Evolutionary conservation across 2,329 filamentous ascomycete genomes (phyloP), one percentile per base, ranked within the genome.

Genomic region (Cladosporium oxysporum): DNA sequence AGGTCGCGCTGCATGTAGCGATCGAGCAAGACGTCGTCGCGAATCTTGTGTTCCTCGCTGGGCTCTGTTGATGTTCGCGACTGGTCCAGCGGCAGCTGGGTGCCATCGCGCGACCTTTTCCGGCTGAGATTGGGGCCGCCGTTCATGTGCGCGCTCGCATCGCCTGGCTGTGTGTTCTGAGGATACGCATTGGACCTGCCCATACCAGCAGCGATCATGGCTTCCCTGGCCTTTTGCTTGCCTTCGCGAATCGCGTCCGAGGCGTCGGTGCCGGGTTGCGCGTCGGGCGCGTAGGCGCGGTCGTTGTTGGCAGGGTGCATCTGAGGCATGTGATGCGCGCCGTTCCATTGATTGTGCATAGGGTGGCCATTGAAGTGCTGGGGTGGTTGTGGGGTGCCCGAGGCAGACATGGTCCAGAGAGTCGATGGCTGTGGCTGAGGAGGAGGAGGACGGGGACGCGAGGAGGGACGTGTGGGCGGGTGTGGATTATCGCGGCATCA

Each of bases 1-100:
- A 88, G 81, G 72, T 91, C 88, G 72, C 88, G 86, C 70, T 86
- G 83, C 60, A 88, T 83, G 77, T 90, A 90, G 72, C 88, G 83
- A 60, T 90, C 83, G 44, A 91, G 80, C 41, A 87, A 77, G 33
- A 74, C 69, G n/a, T 76, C 71, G 50, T 77, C 68, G 47, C 72
- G 70, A 23, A 70, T 61, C 21, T 68, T 69, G 31, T 70, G 67
- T 12, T 67, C 69, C 12, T 68, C 67, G 53, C 66, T 62, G 23
- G 44, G 23, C n/a, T 66, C 66, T 63, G 50, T 58, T 10, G 61
- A 28, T 35, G 50, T 31, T 31, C 50, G 61, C 28, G 67, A 37
- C 41, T 67, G 67, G 60, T 61, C 78, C 26, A 83, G 75, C 8
- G 79, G 82, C 31, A 83, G 80, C 67, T 83, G 82, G 21, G 85